These are phyloP conservation scores for Mucor mucedo DNA, from an alignment of 371 early-diverging fungal species.

Conservation along the genomic window DNA sequence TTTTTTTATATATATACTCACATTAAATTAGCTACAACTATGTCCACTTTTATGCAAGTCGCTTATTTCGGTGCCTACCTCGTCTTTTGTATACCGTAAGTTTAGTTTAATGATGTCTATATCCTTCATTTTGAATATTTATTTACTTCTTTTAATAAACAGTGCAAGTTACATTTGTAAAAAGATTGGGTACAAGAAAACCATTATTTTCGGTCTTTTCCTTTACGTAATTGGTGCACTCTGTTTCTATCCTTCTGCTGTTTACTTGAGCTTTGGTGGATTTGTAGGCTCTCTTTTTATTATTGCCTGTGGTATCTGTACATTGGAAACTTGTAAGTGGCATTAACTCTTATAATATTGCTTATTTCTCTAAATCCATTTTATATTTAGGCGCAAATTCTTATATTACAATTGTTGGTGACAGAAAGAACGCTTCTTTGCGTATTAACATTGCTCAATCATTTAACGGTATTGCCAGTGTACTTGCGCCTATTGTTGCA, in stretches of 20 bases:
- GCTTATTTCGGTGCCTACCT: conserved; percentile 60
- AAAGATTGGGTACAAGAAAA: conserved; percentile 48
- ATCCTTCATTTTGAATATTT: neutral
- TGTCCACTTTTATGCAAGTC: conserved; percentile 55
- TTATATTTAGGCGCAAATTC: conserved; percentile 42
- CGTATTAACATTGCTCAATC: conserved; percentile 50
- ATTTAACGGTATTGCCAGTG: conserved; percentile 54
- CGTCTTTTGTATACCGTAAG: conserved; percentile 52
- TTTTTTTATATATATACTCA: neutral
- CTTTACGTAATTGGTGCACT: conserved; percentile 54
- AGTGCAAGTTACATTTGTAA: conserved; percentile 48
- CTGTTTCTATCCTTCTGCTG: conserved; percentile 51
- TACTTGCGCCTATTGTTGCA: conserved; percentile 50
- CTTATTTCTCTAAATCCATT: neutral
- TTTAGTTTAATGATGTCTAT: neutral
- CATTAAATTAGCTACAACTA: conserved; percentile 38
- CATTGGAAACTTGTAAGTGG: conserved; percentile 49
- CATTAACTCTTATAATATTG: neutral
- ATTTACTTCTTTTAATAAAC: neutral
- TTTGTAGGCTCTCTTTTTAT: conserved; percentile 53
- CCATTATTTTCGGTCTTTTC: conserved; percentile 48
- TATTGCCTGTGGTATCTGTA: conserved; percentile 53
- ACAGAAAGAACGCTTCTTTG: conserved; percentile 38
- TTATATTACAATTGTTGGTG: conserved; percentile 49
- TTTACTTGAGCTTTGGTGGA: conserved; percentile 40